phyloP scores from a whole-genome alignment of 2,329 filamentous ascomycete species.

The Stachybotrys chartarum region DNA sequence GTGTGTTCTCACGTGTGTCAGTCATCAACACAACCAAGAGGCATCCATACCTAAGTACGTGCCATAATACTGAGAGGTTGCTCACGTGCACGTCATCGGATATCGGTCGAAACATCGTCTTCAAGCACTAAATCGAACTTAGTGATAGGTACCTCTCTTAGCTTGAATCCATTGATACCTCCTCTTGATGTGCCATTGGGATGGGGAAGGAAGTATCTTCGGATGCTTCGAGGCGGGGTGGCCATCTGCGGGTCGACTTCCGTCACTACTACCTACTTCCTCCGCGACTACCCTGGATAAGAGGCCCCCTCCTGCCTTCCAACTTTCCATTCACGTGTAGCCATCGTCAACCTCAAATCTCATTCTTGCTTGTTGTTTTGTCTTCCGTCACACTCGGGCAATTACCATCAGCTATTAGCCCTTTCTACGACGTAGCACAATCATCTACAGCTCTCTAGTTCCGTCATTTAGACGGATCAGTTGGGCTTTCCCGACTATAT shows the following conservation, averaged over 20 bases:
- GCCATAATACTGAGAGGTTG: too few species aligned
- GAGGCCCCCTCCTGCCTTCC: not conserved
- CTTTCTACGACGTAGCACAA: not conserved
- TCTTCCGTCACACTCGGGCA: not conserved
- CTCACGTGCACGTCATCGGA: too few species aligned
- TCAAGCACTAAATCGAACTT: too few species aligned
- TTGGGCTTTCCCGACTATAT: too few species aligned
- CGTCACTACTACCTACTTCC: not conserved
- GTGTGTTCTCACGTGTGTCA: too few species aligned
- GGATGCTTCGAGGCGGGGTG: not conserved
- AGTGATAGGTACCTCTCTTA: too few species aligned
- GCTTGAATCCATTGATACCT: too few species aligned
- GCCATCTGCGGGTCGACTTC: not conserved
- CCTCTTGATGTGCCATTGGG: not conserved
- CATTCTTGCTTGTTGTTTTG: not conserved
- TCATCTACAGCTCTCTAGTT: not conserved
- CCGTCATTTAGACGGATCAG: too few species aligned
- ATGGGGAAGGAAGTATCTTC: slow-evolving; percentile 6
- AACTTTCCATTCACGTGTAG: not conserved
- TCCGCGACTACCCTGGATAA: not conserved
- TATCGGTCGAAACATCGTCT: too few species aligned
- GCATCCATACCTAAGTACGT: too few species aligned
- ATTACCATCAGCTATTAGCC: not conserved
- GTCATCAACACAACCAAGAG: too few species aligned
- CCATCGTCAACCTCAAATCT: not conserved